phyloP scores from a whole-genome alignment of 257 asterid genomes.

The Cinchona pubescens region DNA sequence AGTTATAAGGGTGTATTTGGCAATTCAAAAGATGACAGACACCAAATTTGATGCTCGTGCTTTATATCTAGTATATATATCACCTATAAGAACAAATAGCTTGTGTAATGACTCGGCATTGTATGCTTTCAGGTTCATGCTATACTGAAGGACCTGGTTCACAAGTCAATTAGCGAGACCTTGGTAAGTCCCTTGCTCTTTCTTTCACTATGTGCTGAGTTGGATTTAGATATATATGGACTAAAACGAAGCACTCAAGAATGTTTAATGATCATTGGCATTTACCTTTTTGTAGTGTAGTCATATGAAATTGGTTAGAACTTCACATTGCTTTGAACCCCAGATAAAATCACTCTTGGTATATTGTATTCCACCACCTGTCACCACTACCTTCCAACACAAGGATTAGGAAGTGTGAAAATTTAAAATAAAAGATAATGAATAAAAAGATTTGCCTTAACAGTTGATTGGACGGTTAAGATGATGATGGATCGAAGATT shows the following conservation, averaged over 20 bases:
- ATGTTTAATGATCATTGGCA: neutral
- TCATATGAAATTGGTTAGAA: neutral
- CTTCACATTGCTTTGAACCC: neutral
- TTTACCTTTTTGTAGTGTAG: neutral
- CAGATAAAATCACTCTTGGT: neutral
- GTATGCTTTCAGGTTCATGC: slow-evolving; percentile 69
- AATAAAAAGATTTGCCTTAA: neutral
- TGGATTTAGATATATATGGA: neutral
- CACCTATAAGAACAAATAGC: neutral
- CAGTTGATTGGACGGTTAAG: neutral
- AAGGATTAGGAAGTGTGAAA: neutral
- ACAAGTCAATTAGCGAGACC: slow-evolving; percentile 85
- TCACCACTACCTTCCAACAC: too few species aligned
- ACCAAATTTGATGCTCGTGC: too few species aligned
- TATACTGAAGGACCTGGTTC: slow-evolving; percentile 82
- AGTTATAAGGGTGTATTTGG: too few species aligned
- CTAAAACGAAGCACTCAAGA: neutral
- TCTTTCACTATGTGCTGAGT: slow-evolving; percentile 4
- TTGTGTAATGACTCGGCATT: neutral
- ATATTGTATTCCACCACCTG: neutral
- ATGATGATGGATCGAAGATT: neutral
- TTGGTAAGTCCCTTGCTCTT: slow-evolving; percentile 39
- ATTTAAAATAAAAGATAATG: neutral
- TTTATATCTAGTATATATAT: too few species aligned
- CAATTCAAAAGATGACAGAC: too few species aligned